Evolutionary conservation across 2,329 filamentous ascomycete genomes (phyloP).

Genomic region (Diaporthe longicolla): DNA sequence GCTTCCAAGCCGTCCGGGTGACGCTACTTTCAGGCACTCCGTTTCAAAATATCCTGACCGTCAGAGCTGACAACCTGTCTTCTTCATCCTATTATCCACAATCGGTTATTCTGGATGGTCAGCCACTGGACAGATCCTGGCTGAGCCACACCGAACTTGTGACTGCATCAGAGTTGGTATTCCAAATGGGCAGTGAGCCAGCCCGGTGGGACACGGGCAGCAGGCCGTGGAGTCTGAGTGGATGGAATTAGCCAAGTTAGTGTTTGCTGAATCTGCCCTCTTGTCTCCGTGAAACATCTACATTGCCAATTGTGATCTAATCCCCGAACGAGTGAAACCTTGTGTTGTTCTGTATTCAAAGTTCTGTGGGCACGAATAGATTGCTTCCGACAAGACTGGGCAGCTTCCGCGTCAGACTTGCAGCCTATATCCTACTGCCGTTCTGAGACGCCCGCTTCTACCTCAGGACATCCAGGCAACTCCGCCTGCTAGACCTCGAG

Average conservation of each 20-base stretch:
- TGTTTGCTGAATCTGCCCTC: not conserved
- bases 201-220: slow-evolving; percentile 34
- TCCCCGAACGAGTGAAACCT: not conserved
- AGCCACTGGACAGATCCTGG: slow-evolving; percentile 32
- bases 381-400: not conserved
- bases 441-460: not conserved
- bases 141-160: slow-evolving; percentile 32
- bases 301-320: not conserved
- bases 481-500: too few species aligned
- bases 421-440: not conserved
- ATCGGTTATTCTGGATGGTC: slow-evolving; percentile 21
- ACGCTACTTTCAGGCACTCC: slow-evolving; percentile 28
- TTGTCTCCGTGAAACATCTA: too few species aligned
- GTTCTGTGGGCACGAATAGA: not conserved
- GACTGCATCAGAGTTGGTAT: slow-evolving; percentile 22
- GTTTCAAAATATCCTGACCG: slow-evolving; percentile 17
- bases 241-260: slow-evolving; percentile 6
- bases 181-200: slow-evolving; percentile 34
- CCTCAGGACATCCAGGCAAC: too few species aligned
- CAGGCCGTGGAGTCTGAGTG: slow-evolving; percentile 39
- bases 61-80: slow-evolving; percentile 31
- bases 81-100: slow-evolving; percentile 28
- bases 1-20: slow-evolving; percentile 51
- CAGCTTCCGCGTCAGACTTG: not conserved
- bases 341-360: not conserved